Conservation (phyloP, 345 rosid species). For the Limnanthes douglasii region DNA sequence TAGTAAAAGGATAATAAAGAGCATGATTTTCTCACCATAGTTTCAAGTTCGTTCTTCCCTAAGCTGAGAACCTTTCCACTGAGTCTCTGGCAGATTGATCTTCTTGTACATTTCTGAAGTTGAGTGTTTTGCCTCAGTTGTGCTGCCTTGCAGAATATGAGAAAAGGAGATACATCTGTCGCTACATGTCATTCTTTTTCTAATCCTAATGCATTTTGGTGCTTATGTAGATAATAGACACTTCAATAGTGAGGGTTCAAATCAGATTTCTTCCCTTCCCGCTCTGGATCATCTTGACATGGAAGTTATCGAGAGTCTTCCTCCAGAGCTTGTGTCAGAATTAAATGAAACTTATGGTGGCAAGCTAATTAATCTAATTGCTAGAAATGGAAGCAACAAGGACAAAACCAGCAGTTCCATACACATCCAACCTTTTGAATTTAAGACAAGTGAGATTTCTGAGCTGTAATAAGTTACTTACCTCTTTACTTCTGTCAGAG, state of each 20-base stretch:
- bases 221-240: slow-evolving; percentile 15
- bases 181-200: slow-evolving; percentile 13
- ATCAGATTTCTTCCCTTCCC: slow-evolving; percentile 32
- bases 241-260: slow-evolving; percentile 12
- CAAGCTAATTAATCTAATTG: slow-evolving; percentile 41
- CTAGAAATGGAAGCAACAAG: slow-evolving; percentile 28
- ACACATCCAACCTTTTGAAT: slow-evolving; percentile 9
- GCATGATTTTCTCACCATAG: too few species aligned
- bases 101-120: neutral
- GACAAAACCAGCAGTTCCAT: slow-evolving; percentile 11
- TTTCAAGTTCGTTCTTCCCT: too few species aligned
- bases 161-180: slow-evolving; percentile 12
- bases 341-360: slow-evolving; percentile 74
- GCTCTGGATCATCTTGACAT: slow-evolving; percentile 61
- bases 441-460: slow-evolving; percentile 19
- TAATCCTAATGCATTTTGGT: slow-evolving; percentile 18
- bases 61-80: too few species aligned
- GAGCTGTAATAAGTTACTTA: neutral
- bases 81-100: too few species aligned
- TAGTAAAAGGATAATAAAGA: too few species aligned
- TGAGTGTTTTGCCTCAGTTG: slow-evolving; percentile 2
- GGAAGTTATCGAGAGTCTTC: slow-evolving; percentile 75
- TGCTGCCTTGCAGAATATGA: slow-evolving; percentile 26
- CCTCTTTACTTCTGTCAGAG: neutral
- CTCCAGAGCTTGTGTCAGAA: slow-evolving; percentile 64